Base-by-base conservation (phyloP, 139 green algal species). In the Nannochloris sp. region DNA sequence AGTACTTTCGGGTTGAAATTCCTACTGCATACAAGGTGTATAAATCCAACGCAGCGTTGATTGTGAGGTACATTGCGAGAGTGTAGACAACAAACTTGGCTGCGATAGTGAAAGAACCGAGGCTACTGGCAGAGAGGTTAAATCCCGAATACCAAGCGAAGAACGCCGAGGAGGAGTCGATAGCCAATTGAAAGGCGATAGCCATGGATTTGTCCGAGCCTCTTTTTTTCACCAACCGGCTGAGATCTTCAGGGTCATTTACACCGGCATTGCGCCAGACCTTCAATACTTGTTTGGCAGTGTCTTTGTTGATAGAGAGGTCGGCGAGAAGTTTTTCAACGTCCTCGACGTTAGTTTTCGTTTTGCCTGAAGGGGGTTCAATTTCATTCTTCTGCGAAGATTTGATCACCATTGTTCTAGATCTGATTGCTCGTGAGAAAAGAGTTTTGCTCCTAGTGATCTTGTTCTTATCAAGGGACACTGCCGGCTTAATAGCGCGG, bases 21-120 rank as follows among this genome's bases (percentile, higher is more conserved):
- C 33, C 32, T 13, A 73, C 35, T 10, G 66, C 42, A 15, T 37
- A n/a, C 27, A 73, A 47, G 8, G 14, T 14, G 60, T 70, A 75
- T 55, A 75, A 54, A 60, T 75, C 68, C n/a, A 75, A 46, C 24
- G 27, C 31, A 45, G 68, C 68, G 7, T 56, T 58, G 10, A 75
- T 75, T 31, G 39, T 46, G 27, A 75, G 46, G 38, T 75, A 75
- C 24, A 51, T 65, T 23, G 46, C 51, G 3, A 75, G 56, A 32
- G 64, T 64, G 34, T 70, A 75, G 29, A 60, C 3, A 12, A 42
- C 14, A 32, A 25, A 53, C 32, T 75, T 58, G 24, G 33, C 56
- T 31, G 68, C 46, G 25, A 75, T 27, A 1, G 68, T 19, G 36
- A 42, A 53, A 54, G 14, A 32, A 4, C 66, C 66, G 30, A 73